Evolutionary conservation across 2,329 filamentous ascomycete genomes (phyloP).

Genomic region (Talaromyces atroroseus): DNA sequence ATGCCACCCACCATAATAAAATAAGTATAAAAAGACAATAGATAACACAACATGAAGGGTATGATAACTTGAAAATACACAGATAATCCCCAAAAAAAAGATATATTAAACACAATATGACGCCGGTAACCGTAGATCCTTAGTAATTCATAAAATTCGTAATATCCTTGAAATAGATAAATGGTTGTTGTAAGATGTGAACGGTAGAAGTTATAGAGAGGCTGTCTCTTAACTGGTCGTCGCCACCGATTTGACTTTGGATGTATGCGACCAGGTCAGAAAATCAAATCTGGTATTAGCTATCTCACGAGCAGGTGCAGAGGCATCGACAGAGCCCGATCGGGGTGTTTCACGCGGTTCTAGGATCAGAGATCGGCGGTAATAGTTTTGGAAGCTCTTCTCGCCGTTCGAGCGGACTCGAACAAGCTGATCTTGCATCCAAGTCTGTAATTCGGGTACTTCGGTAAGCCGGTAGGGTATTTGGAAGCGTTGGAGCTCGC

Average conservation of each 20-base stretch:
- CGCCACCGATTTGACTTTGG: conserved; percentile 36
- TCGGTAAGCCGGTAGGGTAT: conserved; percentile 81
- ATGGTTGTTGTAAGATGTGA: background rate
- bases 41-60: conserved; percentile 12
- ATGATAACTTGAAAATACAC: conserved; percentile 9
- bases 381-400: conserved; percentile 61
- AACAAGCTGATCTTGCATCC: conserved; percentile 77
- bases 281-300: conserved; percentile 50
- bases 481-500: conserved; percentile 92
- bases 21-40: background rate
- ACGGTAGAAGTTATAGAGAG: background rate
- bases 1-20: background rate
- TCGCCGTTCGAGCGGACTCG: conserved; percentile 64
- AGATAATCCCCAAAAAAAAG: background rate
- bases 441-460: conserved; percentile 84
- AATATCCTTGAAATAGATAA: conserved; percentile 1
- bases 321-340: conserved; percentile 19
- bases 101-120: conserved; percentile 5
- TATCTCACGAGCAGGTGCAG: conserved; percentile 30
- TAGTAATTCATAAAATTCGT: conserved; percentile 12
- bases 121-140: conserved; percentile 9
- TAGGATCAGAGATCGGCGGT: conserved; percentile 76
- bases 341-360: conserved; percentile 55
- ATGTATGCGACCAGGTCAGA: conserved; percentile 46
- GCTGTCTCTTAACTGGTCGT: conserved; percentile 25